Percentiles rank a stretch among this genome's conserved stretches.
Evolutionary conservation across 768 basidiomycete species (phyloP).

Genomic region (Termitomyces sp.): DNA sequence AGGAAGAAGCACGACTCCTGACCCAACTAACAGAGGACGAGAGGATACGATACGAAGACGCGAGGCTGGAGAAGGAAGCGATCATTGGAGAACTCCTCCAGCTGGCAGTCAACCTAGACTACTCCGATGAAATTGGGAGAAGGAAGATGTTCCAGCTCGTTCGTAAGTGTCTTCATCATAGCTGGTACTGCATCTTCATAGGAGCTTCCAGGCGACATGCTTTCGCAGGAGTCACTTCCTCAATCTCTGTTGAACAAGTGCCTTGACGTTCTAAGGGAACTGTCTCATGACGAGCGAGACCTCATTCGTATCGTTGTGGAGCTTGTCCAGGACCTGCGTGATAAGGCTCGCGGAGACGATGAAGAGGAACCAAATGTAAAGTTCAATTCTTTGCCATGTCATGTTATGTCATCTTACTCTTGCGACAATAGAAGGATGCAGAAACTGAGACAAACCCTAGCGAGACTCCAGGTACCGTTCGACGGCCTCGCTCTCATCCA

Average conservation of each 20-base stretch:
- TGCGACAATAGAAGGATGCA: slow-evolving; percentile 10
- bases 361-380: slow-evolving; percentile 29
- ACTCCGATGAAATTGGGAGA: slow-evolving; percentile 88
- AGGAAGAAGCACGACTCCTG: slow-evolving; percentile 21
- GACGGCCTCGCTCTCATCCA: slow-evolving; percentile 19
- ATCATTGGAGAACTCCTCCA: slow-evolving; percentile 79
- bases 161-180: slow-evolving; percentile 46
- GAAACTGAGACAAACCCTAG: slow-evolving; percentile 24
- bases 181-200: neutral
- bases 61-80: slow-evolving; percentile 51
- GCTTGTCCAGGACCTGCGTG: slow-evolving; percentile 77
- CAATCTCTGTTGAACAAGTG: slow-evolving; percentile 67
- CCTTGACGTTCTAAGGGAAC: slow-evolving; percentile 75
- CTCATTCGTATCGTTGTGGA: slow-evolving; percentile 88
- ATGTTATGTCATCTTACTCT: neutral
- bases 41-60: slow-evolving; percentile 41
- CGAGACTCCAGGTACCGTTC: slow-evolving; percentile 23
- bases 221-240: slow-evolving; percentile 68
- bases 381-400: neutral
- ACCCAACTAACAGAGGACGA: slow-evolving; percentile 30
- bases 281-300: slow-evolving; percentile 76
- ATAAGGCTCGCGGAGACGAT: slow-evolving; percentile 37
- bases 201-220: slow-evolving; percentile 64
- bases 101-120: slow-evolving; percentile 79
- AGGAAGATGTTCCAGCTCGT: slow-evolving; percentile 85